Base-by-base conservation (phyloP, 2,329 filamentous ascomycete species). In the Hirsutella minnesotensis region DNA sequence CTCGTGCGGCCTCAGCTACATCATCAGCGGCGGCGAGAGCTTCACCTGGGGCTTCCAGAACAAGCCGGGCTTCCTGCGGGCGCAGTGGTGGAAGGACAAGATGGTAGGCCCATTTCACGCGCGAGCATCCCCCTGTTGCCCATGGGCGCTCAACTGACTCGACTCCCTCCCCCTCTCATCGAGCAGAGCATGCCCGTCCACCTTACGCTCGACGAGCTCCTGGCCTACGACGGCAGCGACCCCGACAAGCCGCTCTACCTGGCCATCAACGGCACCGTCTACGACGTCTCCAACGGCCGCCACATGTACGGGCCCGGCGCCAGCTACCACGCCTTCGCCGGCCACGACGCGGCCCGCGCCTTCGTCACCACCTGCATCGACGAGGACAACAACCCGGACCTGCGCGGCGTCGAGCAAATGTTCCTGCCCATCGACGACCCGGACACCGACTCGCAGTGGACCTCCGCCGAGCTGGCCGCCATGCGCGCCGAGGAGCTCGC, bases 341-440 rank as follows among this genome's bases (percentile, higher is more conserved):
- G 90, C 47, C 73, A 74, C 48, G 92, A 98, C 63, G 89, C 90
- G 29, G 79, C 84, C 13, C 82, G 92, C 39, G 87, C 82, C 18
- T 98, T 88, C 62, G 80, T 98, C 9, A 96, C 92, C 2, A 87
- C 86, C 16, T 98, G 92, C 63, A 98, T 98, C 66, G 68, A 77
- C 33, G 82, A 87, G 49, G 92, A 98, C 68, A 70, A 81, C 27
- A 92, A 81, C 2, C 73, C 84, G 3, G 92, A 98, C 65, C 67
- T 95, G 60, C 77, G 85, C 47, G 92, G 92, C 38, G 82, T 86
- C 4, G 92, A 96, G 66, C 75, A 81, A 49, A 92, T 94, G 76
- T 96, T 79, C 64, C 59, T 90, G 9, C 79, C 79, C 2, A 53
- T 77, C 29, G 77, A 82, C 58, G 71, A 81, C 54, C 67, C 72